Conservation (phyloP, 352 stramenopile species). For the Globisporangium yorkense region DNA sequence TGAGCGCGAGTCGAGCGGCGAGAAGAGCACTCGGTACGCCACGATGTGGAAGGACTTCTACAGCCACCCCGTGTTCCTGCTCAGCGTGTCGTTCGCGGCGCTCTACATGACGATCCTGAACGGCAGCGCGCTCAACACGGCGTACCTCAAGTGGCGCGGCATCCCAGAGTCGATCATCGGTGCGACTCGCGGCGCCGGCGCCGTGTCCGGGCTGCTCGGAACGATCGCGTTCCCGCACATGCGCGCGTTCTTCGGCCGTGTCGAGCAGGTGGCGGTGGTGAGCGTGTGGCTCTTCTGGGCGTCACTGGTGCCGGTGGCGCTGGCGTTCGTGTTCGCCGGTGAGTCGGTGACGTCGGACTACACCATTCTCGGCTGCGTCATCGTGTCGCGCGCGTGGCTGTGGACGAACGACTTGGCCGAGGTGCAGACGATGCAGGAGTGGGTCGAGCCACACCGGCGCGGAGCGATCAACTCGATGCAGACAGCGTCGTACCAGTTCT, state of each 20-base stretch:
- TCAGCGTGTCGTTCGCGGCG: constrained; percentile 45
- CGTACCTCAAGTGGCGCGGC: constrained; percentile 60
- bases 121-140: constrained; percentile 39
- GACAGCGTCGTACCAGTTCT: constrained; percentile 55
- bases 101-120: constrained; percentile 61
- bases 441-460: constrained; percentile 35
- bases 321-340: constrained; percentile 32
- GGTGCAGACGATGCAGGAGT: constrained; percentile 72
- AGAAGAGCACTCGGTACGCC: constrained; percentile 14
- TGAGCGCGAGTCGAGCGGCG: background rate
- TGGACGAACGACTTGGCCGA: constrained; percentile 55
- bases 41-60: constrained; percentile 38
- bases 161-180: constrained; percentile 44
- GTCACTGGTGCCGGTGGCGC: constrained; percentile 31
- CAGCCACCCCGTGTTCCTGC: constrained; percentile 46
- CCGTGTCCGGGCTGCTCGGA: constrained; percentile 38
- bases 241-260: constrained; percentile 18
- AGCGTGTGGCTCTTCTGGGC: constrained; percentile 65
- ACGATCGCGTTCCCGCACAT: constrained; percentile 42
- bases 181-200: constrained; percentile 33
- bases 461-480: constrained; percentile 65
- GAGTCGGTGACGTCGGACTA: constrained; percentile 48
- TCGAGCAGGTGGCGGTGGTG: constrained; percentile 42
- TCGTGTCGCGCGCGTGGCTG: constrained; percentile 48
- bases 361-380: constrained; percentile 40